Conservation (phyloP, 2,329 filamentous ascomycete genomes). For the Penicillium sp. region DNA sequence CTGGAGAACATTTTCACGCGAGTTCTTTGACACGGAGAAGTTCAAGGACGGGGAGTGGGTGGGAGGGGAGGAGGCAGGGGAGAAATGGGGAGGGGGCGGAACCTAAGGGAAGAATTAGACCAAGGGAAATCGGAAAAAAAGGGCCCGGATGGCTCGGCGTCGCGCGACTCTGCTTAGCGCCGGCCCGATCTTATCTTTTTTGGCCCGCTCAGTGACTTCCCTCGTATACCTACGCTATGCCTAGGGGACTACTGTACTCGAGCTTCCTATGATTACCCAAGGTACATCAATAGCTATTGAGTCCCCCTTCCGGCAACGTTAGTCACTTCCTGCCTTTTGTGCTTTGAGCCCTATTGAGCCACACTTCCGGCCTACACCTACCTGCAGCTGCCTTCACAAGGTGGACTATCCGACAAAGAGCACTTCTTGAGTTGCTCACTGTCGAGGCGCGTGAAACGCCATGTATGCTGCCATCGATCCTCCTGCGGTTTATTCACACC, state of each 20-base stretch:
- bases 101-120: constrained; percentile 21
- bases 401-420: constrained; percentile 1
- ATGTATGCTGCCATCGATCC: too few species aligned
- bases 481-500: too few species aligned
- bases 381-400: background rate
- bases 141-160: constrained; percentile 41
- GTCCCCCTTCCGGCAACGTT: constrained; percentile 1
- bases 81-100: background rate
- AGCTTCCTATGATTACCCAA: too few species aligned
- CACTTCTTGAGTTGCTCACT: too few species aligned
- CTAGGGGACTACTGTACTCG: too few species aligned
- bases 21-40: constrained; percentile 22
- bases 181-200: constrained; percentile 30
- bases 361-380: constrained; percentile 1
- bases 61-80: constrained; percentile 16
- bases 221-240: too few species aligned
- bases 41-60: constrained; percentile 14
- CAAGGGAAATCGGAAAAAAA: constrained; percentile 36
- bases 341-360: constrained; percentile 8
- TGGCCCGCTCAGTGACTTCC: too few species aligned
- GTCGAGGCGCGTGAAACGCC: too few species aligned
- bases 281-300: constrained; percentile 1
- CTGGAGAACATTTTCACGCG: constrained; percentile 44
- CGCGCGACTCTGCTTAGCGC: constrained; percentile 17
- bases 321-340: background rate